Percentiles rank a stretch among this genome's conserved stretches.
These are phyloP conservation scores for Magnusiomyces suaveolens DNA, from an alignment of 1,139 yeast species.

Conservation along the genomic window DNA sequence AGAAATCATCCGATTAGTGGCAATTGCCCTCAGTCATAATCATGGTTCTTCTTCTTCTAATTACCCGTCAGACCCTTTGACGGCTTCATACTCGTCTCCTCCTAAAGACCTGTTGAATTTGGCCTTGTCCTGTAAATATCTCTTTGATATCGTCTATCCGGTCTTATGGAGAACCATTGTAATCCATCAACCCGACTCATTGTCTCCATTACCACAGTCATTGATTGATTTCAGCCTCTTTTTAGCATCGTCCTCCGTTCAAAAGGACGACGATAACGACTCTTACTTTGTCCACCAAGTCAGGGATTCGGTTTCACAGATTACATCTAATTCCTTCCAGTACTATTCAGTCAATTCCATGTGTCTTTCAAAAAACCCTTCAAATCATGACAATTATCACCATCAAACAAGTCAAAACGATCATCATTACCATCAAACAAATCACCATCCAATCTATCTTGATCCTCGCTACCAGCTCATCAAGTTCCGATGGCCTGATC, in stretches of 20 bases:
- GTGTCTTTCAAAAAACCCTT: too few relatives aligned
- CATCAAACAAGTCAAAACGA: too few relatives aligned
- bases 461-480: neutral
- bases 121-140: conserved; percentile 1
- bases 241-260: too few relatives aligned
- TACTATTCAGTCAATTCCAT: too few relatives aligned
- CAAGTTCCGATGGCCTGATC: neutral
- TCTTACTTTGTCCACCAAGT: too few relatives aligned
- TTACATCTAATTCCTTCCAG: too few relatives aligned
- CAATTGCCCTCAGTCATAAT: conserved; percentile 1
- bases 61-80: neutral
- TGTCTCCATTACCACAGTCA: neutral
- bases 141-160: conserved; percentile 1
- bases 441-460: too few relatives aligned
- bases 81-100: neutral
- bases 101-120: neutral
- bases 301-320: too few relatives aligned
- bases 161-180: neutral
- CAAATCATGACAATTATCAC: too few relatives aligned
- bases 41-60: neutral
- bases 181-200: neutral
- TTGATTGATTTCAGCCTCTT: neutral
- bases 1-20: conserved; percentile 2
- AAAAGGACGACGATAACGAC: too few relatives aligned
- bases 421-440: too few relatives aligned